A percentile compares a stretch with the other conserved stretches of the same genome.
Conservation (phyloP, 805 yeast genomes). For the Zygosaccharomyces rouxii region DNA sequence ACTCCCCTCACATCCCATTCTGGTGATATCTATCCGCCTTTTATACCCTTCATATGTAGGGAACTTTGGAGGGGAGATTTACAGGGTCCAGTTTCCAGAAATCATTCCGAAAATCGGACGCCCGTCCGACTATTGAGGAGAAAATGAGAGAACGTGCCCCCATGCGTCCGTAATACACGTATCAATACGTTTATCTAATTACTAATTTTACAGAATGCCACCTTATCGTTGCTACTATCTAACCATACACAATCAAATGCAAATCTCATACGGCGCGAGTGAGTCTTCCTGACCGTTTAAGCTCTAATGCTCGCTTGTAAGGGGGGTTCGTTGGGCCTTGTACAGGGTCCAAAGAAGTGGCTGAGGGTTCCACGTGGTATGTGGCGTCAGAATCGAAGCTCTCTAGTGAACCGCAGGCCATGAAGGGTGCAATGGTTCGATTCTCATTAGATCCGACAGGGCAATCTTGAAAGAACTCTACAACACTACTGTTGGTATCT, state of each 20-base stretch:
- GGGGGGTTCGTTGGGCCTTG: conserved; percentile 97
- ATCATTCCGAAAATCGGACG: neutral
- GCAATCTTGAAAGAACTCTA: conserved; percentile 71
- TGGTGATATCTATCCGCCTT: neutral
- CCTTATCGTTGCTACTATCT: neutral
- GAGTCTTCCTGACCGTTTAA: conserved; percentile 71
- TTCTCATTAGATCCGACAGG: conserved; percentile 55
- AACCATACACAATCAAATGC: neutral
- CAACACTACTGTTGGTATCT: conserved; percentile 58
- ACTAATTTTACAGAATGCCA: neutral
- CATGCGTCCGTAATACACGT: neutral
- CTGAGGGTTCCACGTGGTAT: conserved; percentile 43
- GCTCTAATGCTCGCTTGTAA: conserved; percentile 83
- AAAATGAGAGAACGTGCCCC: neutral
- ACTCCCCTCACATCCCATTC: neutral
- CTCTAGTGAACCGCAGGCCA: conserved; percentile 90
- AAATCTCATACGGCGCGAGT: conserved; percentile 27
- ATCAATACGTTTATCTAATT: neutral
- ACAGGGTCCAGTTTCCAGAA: conserved; percentile 4
- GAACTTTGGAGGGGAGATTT: neutral
- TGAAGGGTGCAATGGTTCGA: conserved; percentile 78
- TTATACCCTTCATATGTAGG: neutral
- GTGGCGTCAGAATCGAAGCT: conserved; percentile 96
- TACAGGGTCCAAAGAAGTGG: conserved; percentile 76
- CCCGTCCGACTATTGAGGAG: neutral